phyloP scores from a whole-genome alignment of 2,329 filamentous ascomycete species.

The Ramularia collo-cygni region DNA sequence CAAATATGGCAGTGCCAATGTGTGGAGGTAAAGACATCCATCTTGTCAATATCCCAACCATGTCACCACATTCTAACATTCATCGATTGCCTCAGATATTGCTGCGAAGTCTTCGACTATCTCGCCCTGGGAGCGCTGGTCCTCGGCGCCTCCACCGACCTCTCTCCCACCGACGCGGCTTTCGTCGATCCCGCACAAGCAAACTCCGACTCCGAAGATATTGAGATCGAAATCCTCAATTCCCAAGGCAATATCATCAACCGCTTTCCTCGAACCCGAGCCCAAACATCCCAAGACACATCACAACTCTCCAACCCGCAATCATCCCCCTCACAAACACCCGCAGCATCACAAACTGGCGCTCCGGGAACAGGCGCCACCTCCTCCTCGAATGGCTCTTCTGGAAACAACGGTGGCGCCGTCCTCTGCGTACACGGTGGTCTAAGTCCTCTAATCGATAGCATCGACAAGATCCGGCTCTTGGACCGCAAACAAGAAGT shows the following conservation, averaged over 20 bases:
- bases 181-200: slow-evolving; percentile 43
- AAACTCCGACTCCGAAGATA: slow-evolving; percentile 57
- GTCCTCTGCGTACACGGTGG: slow-evolving; percentile 95
- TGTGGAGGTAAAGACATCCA: slow-evolving; percentile 61
- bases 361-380: slow-evolving; percentile 75
- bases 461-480: slow-evolving; percentile 88
- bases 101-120: slow-evolving; percentile 97
- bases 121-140: slow-evolving; percentile 84
- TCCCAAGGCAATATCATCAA: slow-evolving; percentile 73
- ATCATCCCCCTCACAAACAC: slow-evolving; percentile 35
- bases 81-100: slow-evolving; percentile 46
- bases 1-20: slow-evolving; percentile 94
- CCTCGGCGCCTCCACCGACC: slow-evolving; percentile 67
- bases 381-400: slow-evolving; percentile 53
- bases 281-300: slow-evolving; percentile 11
- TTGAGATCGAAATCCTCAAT: slow-evolving; percentile 91
- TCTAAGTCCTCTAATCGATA: slow-evolving; percentile 82
- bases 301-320: slow-evolving; percentile 23
- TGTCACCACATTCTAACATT: not conserved
- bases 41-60: not conserved
- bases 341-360: slow-evolving; percentile 42
- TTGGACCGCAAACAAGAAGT: slow-evolving; percentile 97
- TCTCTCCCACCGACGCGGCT: slow-evolving; percentile 55
- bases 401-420: slow-evolving; percentile 66
- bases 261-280: slow-evolving; percentile 52